A percentile compares a stretch with the other conserved stretches of the same genome.
Evolutionary conservation across 2,329 filamentous ascomycete species (phyloP).

Genomic region (Fusarium sp.): DNA sequence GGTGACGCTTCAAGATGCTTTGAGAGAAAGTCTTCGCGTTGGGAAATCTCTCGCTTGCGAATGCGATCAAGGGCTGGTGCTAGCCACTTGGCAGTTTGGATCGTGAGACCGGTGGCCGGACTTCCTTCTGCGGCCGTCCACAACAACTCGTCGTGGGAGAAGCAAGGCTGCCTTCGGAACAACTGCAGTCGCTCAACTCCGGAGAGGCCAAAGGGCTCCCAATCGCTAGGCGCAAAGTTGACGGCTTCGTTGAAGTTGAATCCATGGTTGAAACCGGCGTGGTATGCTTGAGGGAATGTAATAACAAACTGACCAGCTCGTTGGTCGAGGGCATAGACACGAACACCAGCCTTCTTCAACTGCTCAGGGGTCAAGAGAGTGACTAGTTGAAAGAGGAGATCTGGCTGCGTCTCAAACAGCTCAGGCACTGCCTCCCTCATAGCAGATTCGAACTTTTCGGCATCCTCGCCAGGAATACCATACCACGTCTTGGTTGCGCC

Average conservation of each 20-base stretch:
- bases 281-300: constrained; percentile 97
- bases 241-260: constrained; percentile 99
- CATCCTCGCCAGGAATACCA: constrained; percentile 93
- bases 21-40: constrained; percentile 78
- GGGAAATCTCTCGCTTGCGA: constrained; percentile 78
- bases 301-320: constrained; percentile 96
- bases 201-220: constrained; percentile 91
- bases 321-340: constrained; percentile 96
- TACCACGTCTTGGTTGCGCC: constrained; percentile 99
- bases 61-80: constrained; percentile 88
- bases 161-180: constrained; percentile 94
- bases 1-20: constrained; percentile 72
- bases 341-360: constrained; percentile 90
- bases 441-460: constrained; percentile 93
- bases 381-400: constrained; percentile 97
- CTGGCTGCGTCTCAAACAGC: constrained; percentile 95
- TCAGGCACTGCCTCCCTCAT: constrained; percentile 97
- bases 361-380: constrained; percentile 95
- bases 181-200: constrained; percentile 89
- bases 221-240: constrained; percentile 95
- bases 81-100: constrained; percentile 96
- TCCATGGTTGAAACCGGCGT: constrained; percentile 97
- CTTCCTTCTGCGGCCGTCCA: constrained; percentile 90
- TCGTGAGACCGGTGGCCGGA: constrained; percentile 74
- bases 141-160: constrained; percentile 95